Base-by-base conservation (phyloP, 2,329 filamentous ascomycete genomes). In the Cryphonectria parasitica region DNA sequence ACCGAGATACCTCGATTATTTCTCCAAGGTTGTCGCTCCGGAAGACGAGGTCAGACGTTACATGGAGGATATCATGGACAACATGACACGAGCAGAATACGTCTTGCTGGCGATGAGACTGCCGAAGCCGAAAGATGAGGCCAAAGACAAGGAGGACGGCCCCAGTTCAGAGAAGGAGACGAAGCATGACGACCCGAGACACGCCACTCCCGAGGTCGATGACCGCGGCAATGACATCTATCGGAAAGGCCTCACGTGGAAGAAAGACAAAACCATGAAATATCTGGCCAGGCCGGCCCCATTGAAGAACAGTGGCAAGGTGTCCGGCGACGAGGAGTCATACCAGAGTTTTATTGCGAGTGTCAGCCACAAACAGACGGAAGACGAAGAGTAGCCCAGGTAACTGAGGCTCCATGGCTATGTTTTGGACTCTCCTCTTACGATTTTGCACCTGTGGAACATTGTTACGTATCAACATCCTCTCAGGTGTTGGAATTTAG, bases 31-130 rank as follows among this genome's bases (percentile, higher is more conserved):
- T 1, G 89, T 92, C 41, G 89, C 89, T 28, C 87, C 88, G 2
- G 83, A 84, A 39, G 88, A 91, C 22, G 89, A 91, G 74, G 90
- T 91, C 31, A 81, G 82, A 64, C 83, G 87, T 62, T 91, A 92
- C 75, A 92, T 92, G 90, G 87, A 91, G 76, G 87, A 91, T 75
- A 83, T 92, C 6, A 91, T 92, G 89, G 86, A 88, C 71, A 90
- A 87, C 73, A 90, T 89, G 85, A 91, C 89, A 11, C 84, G 90
- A 45, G 89, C 89, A 19, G 89, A 91, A 78, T 91, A 91, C 75
- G 83, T 91, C 4, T 79, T 91, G 31, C 81, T 92, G 39, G 90
- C 90, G 15, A 91, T 91, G 89, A 85, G 89, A 64, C 82, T 92
- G 19, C 89, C 89, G 0, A 84, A 84, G 64, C 78, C 78, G 10